A percentile compares a stretch with the other conserved stretches of the same genome.
Evolutionary conservation across 2,329 filamentous ascomycete genomes (phyloP).

Genomic region (Colletotrichum tropicicola): DNA sequence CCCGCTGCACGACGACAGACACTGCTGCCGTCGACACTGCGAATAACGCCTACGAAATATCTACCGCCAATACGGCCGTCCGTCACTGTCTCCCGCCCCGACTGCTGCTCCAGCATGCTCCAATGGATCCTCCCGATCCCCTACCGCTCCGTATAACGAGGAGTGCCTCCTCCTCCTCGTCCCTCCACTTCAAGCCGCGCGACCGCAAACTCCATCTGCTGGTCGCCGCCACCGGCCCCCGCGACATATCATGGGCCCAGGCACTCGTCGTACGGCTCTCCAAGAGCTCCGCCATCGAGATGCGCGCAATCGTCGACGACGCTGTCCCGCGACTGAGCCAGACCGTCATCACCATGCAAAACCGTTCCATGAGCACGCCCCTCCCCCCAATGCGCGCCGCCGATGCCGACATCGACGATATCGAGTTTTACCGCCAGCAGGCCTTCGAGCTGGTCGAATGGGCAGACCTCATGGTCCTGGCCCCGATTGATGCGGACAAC

Average conservation of each 20-base stretch:
- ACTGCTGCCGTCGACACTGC: neutral
- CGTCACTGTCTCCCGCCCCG: neutral
- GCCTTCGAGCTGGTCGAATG: conserved; percentile 80
- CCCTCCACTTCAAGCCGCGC: conserved; percentile 45
- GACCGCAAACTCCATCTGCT: conserved; percentile 66
- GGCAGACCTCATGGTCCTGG: conserved; percentile 87
- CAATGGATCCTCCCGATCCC: conserved; percentile 28
- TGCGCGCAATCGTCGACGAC: conserved; percentile 71
- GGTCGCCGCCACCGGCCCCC: conserved; percentile 71
- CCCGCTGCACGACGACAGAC: neutral
- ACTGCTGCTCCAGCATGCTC: conserved; percentile 4
- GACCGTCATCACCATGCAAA: conserved; percentile 68
- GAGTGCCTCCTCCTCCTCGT: conserved; percentile 43
- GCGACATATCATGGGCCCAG: conserved; percentile 72
- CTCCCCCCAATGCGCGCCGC: conserved; percentile 42
- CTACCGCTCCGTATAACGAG: conserved; percentile 27
- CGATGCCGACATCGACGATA: conserved; percentile 50
- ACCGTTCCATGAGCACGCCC: conserved; percentile 50
- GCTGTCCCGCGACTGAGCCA: conserved; percentile 70
- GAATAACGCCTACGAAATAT: neutral
- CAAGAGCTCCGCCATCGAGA: conserved; percentile 69
- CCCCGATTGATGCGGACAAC: conserved; percentile 85
- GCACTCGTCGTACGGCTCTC: conserved; percentile 73
- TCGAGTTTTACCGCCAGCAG: conserved; percentile 62
- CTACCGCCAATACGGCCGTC: neutral